These are phyloP conservation scores for Carex parvula DNA, from an alignment of 176 grass and related monocot species.

Conservation along the genomic window DNA sequence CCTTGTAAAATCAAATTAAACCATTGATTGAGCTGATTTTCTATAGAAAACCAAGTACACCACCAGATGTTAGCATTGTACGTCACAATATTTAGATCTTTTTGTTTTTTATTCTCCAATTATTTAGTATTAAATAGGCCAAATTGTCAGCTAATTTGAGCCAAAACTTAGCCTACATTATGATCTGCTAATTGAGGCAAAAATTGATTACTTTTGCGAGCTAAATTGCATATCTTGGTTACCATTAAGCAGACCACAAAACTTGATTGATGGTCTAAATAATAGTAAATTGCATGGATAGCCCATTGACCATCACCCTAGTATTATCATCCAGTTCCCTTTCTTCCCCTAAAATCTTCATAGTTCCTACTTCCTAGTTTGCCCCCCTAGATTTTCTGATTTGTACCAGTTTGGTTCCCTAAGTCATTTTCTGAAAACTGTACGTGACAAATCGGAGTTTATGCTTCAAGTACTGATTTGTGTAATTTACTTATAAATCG, in stretches of 20 bases:
- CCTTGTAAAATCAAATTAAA: constrained; percentile 33
- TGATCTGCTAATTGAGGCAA: not conserved
- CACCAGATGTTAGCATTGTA: not conserved
- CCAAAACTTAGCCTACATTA: not conserved
- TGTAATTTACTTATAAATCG: not conserved
- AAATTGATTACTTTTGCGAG: not conserved
- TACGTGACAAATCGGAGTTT: not conserved
- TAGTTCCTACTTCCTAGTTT: not conserved
- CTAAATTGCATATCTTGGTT: not conserved
- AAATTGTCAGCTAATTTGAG: not conserved
- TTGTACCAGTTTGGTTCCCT: not conserved
- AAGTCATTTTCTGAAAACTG: not conserved
- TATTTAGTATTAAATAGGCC: not conserved
- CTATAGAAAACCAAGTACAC: not conserved
- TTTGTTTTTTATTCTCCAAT: not conserved
- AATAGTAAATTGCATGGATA: not conserved
- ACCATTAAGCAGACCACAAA: not conserved
- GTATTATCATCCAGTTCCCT: not conserved
- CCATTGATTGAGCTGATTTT: not conserved
- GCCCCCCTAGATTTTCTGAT: not conserved
- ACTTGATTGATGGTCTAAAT: not conserved
- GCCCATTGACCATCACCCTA: not conserved
- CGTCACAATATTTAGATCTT: not conserved
- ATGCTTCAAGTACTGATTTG: not conserved
- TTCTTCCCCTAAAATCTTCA: not conserved